Evolutionary conservation across 176 grass and related monocot genomes (phyloP).

Genomic region (Pontederia crassipes): DNA sequence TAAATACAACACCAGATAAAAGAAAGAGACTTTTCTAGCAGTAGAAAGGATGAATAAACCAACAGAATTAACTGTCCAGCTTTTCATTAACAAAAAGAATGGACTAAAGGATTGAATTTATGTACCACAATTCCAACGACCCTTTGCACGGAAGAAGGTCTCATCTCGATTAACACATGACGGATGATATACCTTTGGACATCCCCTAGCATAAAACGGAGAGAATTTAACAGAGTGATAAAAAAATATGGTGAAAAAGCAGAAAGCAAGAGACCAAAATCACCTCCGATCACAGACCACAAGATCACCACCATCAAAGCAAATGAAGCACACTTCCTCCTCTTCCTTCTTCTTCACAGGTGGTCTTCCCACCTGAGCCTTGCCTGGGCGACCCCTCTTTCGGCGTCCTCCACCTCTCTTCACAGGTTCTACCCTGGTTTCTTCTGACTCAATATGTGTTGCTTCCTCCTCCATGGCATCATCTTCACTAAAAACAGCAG

Average conservation of each 20-base stretch:
- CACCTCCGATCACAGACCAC: conserved; percentile 99
- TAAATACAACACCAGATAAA: too few species aligned
- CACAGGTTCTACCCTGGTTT: conserved; percentile 5
- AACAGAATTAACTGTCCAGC: too few species aligned
- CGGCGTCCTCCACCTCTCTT: conserved; percentile 45
- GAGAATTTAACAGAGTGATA: conserved; percentile 5
- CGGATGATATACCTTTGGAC: conserved; percentile 94
- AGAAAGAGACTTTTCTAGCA: too few species aligned
- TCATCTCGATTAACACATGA: conserved; percentile 95
- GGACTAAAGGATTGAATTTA: neutral
- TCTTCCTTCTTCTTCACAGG: conserved; percentile 51
- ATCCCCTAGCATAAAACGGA: conserved; percentile 40
- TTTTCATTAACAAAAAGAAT: neutral
- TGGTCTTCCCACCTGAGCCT: conserved; percentile 32
- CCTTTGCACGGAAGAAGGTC: conserved; percentile 86
- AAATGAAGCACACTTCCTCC: conserved; percentile 96
- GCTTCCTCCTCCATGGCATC: conserved; percentile 6
- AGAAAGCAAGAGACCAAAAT: conserved; percentile 13
- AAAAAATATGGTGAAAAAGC: conserved; percentile 13
- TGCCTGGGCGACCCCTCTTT: conserved; percentile 69
- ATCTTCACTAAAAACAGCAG: neutral
- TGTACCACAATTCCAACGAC: conserved; percentile 96
- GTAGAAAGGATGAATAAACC: too few species aligned
- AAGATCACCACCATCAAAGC: conserved; percentile 95
- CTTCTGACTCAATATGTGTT: conserved; percentile 16